These are phyloP conservation scores for Teratosphaeria gauchensis DNA, from an alignment of 2,329 filamentous ascomycete species.

Conservation along the genomic window DNA sequence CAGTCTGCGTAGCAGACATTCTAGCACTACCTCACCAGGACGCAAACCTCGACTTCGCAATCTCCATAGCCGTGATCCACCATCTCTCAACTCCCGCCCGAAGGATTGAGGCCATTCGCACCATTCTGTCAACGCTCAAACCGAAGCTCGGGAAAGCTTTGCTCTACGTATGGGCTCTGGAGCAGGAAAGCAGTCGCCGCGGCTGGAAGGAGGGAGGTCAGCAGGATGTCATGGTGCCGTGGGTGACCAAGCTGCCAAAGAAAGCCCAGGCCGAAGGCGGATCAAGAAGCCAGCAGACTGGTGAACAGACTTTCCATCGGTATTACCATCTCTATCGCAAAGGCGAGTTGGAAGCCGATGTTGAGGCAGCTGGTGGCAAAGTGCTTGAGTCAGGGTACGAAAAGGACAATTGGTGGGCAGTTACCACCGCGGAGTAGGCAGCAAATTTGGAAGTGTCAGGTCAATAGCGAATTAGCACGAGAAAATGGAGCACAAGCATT, in stretches of 20 bases:
- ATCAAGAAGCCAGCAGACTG: constrained; percentile 15
- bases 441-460: neutral
- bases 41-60: constrained; percentile 68
- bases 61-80: constrained; percentile 89
- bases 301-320: constrained; percentile 59
- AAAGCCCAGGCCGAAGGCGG: constrained; percentile 21
- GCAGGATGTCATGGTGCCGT: constrained; percentile 92
- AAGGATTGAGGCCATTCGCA: constrained; percentile 60
- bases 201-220: constrained; percentile 77
- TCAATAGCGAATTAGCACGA: neutral
- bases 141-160: constrained; percentile 54
- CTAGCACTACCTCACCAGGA: constrained; percentile 69
- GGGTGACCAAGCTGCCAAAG: constrained; percentile 54
- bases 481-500: neutral
- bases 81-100: constrained; percentile 73
- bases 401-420: constrained; percentile 96
- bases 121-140: constrained; percentile 58
- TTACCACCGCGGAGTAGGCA: constrained; percentile 28
- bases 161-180: constrained; percentile 90
- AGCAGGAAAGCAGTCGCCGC: constrained; percentile 75
- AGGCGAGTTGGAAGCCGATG: constrained; percentile 76
- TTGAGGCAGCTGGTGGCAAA: constrained; percentile 61
- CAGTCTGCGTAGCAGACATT: constrained; percentile 65
- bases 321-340: constrained; percentile 91
- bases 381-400: constrained; percentile 82